Conservation (phyloP, 2,329 filamentous ascomycete species). For the Microdochium nivale region DNA sequence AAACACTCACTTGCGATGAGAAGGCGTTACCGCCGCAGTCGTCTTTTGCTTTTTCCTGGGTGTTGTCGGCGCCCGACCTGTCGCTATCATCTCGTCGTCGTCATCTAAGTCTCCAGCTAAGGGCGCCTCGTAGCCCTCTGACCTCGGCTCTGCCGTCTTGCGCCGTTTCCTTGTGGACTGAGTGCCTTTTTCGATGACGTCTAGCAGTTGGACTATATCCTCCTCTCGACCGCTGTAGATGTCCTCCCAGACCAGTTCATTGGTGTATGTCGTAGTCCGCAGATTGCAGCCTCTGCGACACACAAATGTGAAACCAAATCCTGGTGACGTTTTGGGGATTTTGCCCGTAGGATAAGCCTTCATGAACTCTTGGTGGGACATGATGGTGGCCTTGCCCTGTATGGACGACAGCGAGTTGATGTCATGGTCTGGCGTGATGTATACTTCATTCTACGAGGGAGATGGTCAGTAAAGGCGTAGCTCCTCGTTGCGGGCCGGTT, state of each 20-base stretch:
- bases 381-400: constrained; percentile 76
- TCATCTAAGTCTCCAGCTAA: constrained; percentile 18
- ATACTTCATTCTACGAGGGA: constrained; percentile 67
- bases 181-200: constrained; percentile 62
- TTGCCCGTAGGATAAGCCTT: constrained; percentile 65
- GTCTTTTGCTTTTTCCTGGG: constrained; percentile 49
- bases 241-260: constrained; percentile 89
- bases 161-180: constrained; percentile 55
- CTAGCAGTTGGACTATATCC: constrained; percentile 57
- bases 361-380: constrained; percentile 64
- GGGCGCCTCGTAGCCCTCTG: constrained; percentile 20
- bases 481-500: neutral
- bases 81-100: constrained; percentile 25
- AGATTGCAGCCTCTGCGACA: constrained; percentile 87
- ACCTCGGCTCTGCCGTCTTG: constrained; percentile 16
- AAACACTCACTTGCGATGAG: constrained; percentile 27
- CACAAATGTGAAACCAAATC: constrained; percentile 79
- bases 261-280: constrained; percentile 80
- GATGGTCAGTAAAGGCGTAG: constrained; percentile 10
- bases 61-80: constrained; percentile 29
- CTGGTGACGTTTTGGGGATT: constrained; percentile 62
- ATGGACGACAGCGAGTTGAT: constrained; percentile 81
- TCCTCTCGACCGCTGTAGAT: constrained; percentile 59
- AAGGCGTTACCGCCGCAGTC: constrained; percentile 31
- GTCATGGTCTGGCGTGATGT: constrained; percentile 82